These are phyloP conservation scores for Corymbia maculata DNA, from an alignment of 345 rosid species.

Conservation along the genomic window DNA sequence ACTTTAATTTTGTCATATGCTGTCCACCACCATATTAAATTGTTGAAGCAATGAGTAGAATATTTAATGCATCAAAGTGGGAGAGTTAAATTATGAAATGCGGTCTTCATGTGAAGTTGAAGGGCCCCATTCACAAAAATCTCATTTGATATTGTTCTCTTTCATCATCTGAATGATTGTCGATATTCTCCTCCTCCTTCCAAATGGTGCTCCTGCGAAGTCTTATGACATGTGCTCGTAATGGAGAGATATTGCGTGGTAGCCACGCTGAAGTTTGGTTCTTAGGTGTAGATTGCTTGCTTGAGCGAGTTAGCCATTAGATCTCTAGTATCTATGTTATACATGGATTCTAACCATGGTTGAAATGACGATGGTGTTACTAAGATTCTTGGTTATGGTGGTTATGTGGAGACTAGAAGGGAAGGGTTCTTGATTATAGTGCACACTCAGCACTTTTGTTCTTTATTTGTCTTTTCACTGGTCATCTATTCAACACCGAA, in stretches of 20 bases:
- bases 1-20: not conserved
- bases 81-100: not conserved
- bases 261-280: not conserved
- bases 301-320: not conserved
- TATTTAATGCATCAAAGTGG: not conserved
- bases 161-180: not conserved
- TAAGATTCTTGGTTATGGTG: not conserved
- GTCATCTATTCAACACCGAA: not conserved
- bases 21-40: not conserved
- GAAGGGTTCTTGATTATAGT: not conserved
- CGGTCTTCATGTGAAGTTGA: not conserved
- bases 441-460: not conserved
- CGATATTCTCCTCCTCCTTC: not conserved
- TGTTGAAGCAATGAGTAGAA: not conserved
- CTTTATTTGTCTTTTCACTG: not conserved
- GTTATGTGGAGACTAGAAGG: not conserved
- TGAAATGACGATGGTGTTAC: not conserved
- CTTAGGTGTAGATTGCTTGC: not conserved
- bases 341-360: not conserved
- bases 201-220: not conserved
- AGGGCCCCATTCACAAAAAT: not conserved
- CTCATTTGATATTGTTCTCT: not conserved
- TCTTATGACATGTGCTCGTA: not conserved
- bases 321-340: not conserved
- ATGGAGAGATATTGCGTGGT: not conserved